A percentile compares a stretch with the other conserved stretches of the same genome.
Conservation (phyloP, 371 early-diverging fungal species). For the Circinella umbellata region DNA sequence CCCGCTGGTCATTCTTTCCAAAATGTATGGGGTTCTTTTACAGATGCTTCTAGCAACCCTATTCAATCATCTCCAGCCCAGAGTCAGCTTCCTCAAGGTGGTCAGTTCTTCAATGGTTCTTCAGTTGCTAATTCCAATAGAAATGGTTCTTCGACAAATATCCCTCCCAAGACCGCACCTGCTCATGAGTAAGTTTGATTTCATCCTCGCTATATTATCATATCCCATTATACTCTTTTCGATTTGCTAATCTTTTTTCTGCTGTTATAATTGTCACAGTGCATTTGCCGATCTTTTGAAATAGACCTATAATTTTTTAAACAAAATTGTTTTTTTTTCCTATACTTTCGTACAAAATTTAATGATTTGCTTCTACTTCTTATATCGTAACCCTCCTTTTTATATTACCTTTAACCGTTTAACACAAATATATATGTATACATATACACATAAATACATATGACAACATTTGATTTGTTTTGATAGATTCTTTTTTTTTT, state of each 20-base stretch:
- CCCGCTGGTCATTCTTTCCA: slow-evolving; percentile 21
- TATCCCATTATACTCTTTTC: background rate
- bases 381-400: too few relatives aligned
- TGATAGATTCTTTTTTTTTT: too few relatives aligned
- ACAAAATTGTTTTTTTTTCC: too few relatives aligned
- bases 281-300: slow-evolving; percentile 52
- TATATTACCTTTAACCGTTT: too few relatives aligned
- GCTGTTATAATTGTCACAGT: slow-evolving; percentile 33
- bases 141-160: slow-evolving; percentile 6
- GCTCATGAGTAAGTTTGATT: slow-evolving; percentile 25
- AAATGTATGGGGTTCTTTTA: slow-evolving; percentile 32
- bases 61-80: slow-evolving; percentile 20
- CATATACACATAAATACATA: too few relatives aligned
- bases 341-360: too few relatives aligned
- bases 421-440: too few relatives aligned
- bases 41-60: slow-evolving; percentile 14
- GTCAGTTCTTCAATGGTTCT: slow-evolving; percentile 38
- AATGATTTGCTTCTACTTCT: too few relatives aligned
- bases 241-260: background rate
- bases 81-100: slow-evolving; percentile 41
- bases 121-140: background rate
- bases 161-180: slow-evolving; percentile 15
- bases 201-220: background rate
- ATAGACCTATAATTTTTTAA: slow-evolving; percentile 18
- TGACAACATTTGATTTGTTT: too few relatives aligned